phyloP scores from a whole-genome alignment of 371 early-diverging fungal species.

The Batrachochytrium dendrobatidis region DNA sequence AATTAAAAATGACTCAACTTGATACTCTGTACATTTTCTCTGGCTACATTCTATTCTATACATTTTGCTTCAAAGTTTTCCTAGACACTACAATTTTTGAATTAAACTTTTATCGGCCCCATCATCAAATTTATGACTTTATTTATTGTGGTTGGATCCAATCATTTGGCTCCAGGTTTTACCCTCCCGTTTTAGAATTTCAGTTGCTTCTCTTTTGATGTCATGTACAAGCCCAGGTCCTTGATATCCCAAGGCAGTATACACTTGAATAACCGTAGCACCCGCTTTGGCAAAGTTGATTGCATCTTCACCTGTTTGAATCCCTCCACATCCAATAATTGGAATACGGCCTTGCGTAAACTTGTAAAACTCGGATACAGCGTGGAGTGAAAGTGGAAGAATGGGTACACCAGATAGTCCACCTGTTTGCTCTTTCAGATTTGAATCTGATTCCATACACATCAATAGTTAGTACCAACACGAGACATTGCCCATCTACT shows the following conservation, averaged over 20 bases:
- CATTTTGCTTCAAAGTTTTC: no score
- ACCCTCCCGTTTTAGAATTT: slow-evolving; percentile 20
- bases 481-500: neutral
- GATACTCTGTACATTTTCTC: no score
- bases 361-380: slow-evolving; percentile 58
- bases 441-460: slow-evolving; percentile 15
- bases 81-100: no score
- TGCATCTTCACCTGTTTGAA: slow-evolving; percentile 62
- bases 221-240: slow-evolving; percentile 65
- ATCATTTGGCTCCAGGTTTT: slow-evolving; percentile 35
- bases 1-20: no score
- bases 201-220: slow-evolving; percentile 52
- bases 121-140: no score
- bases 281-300: slow-evolving; percentile 66
- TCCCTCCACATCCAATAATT: slow-evolving; percentile 80
- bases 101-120: no score
- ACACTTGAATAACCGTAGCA: slow-evolving; percentile 68
- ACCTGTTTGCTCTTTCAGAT: slow-evolving; percentile 49
- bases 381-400: slow-evolving; percentile 51
- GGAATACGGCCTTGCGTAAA: slow-evolving; percentile 61
- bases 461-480: neutral
- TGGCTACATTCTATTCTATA: no score
- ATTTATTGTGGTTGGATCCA: slow-evolving; percentile 23
- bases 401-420: slow-evolving; percentile 76
- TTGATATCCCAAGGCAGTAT: slow-evolving; percentile 59